Conservation (phyloP, 2,329 filamentous ascomycete genomes). For the Dissoconium aciculare region DNA sequence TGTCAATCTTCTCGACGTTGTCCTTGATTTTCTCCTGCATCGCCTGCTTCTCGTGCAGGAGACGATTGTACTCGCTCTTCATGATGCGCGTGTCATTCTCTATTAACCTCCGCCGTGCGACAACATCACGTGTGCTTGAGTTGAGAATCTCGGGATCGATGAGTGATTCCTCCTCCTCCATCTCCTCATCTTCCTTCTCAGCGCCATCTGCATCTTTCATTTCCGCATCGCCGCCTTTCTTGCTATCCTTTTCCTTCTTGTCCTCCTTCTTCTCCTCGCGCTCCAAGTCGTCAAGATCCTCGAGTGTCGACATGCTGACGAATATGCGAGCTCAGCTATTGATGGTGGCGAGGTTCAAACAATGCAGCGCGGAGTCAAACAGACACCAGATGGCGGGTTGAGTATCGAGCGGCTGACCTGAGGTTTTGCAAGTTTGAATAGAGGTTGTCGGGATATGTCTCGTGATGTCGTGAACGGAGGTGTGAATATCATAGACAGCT, state of each 20-base stretch:
- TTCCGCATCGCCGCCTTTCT: constrained; percentile 57
- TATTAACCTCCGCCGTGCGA: constrained; percentile 75
- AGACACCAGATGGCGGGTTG: too few species aligned
- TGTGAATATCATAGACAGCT: too few species aligned
- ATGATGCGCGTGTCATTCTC: constrained; percentile 98
- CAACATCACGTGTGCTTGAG: constrained; percentile 87
- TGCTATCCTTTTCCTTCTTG: constrained; percentile 41
- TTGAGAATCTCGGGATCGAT: constrained; percentile 87
- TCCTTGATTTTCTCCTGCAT: constrained; percentile 99
- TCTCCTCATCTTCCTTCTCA: constrained; percentile 44
- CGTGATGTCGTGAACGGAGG: too few species aligned
- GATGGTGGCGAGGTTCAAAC: neutral
- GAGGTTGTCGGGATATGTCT: too few species aligned
- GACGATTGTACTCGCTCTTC: constrained; percentile 88
- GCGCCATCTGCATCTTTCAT: constrained; percentile 70
- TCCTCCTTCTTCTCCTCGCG: constrained; percentile 59
- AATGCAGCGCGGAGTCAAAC: too few species aligned
- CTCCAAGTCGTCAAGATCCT: constrained; percentile 83
- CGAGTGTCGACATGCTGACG: constrained; percentile 65
- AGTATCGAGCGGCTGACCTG: too few species aligned
- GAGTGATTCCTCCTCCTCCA: constrained; percentile 57
- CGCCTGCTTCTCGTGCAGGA: constrained; percentile 85
- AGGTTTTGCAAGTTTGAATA: too few species aligned
- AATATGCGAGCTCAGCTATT: constrained; percentile 1
- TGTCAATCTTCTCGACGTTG: constrained; percentile 96